Conservation (phyloP, 257 asterid species). For the Solanum boliviense region DNA sequence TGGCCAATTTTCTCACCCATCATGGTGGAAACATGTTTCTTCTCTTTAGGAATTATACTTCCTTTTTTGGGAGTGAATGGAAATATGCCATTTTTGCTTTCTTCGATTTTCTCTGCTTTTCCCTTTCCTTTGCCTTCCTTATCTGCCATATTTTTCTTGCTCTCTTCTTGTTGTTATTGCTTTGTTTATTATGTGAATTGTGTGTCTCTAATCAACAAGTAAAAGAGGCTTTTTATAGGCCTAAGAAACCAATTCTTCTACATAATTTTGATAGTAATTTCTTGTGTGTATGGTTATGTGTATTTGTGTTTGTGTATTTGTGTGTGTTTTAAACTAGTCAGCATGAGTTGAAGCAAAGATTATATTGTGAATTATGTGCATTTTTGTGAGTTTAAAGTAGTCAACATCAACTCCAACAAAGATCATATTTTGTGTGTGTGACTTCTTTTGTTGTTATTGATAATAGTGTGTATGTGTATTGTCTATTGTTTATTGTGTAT, state of each 20-base stretch:
- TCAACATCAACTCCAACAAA: background rate
- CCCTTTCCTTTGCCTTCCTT: background rate
- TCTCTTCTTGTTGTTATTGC: background rate
- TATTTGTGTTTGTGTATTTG: background rate
- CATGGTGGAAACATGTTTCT: background rate
- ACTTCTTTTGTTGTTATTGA: too few species aligned
- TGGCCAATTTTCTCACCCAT: background rate
- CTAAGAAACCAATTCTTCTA: background rate
- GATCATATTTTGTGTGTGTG: background rate
- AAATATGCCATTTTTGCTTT: background rate
- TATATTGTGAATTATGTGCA: background rate
- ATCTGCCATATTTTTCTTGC: background rate
- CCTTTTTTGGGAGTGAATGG: constrained; percentile 1
- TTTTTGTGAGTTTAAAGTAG: background rate
- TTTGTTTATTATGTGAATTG: background rate
- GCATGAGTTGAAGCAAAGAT: background rate
- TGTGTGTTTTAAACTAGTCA: background rate
- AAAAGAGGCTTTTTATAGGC: background rate
- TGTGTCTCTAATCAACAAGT: background rate
- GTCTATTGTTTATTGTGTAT: background rate
- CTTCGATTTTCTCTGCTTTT: background rate
- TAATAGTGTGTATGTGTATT: background rate
- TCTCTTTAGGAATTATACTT: background rate
- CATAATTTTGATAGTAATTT: background rate
- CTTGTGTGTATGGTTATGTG: background rate